These are phyloP conservation scores for Suhomyces ambrosiae DNA, from an alignment of 1,139 yeast genomes.

Conservation along the genomic window DNA sequence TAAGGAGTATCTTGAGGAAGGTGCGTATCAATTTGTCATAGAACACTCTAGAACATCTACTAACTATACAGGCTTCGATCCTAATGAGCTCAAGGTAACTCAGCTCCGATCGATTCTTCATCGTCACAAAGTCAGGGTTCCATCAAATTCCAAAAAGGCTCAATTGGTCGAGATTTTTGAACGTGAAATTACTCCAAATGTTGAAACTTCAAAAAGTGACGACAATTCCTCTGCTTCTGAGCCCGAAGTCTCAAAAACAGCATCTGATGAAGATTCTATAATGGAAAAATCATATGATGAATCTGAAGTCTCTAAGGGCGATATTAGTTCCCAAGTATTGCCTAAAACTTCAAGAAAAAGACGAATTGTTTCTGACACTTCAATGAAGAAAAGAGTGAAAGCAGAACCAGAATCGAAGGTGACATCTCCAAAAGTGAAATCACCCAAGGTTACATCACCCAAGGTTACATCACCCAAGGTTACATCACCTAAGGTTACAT, in stretches of 20 bases:
- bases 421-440: neutral
- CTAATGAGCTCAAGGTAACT: conserved; percentile 59
- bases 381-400: conserved; percentile 24
- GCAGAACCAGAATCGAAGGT: conserved; percentile 22
- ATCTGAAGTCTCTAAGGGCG: conserved; percentile 11
- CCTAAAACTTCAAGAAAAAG: conserved; percentile 20
- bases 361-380: conserved; percentile 13
- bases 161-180: conserved; percentile 48
- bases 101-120: conserved; percentile 63
- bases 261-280: conserved; percentile 1
- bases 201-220: conserved; percentile 3
- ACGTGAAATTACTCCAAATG: conserved; percentile 9
- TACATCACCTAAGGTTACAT: conserved; percentile 3
- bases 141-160: conserved; percentile 64
- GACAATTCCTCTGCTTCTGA: conserved; percentile 2
- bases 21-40: conserved; percentile 17
- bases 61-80: conserved; percentile 56
- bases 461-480: conserved; percentile 6
- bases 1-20: conserved; percentile 26
- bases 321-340: conserved; percentile 1
- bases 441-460: neutral
- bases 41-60: conserved; percentile 7
- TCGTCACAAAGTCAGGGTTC: conserved; percentile 56
- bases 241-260: neutral
- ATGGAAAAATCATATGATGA: conserved; percentile 12